phyloP scores from a whole-genome alignment of 306 rosid genomes.

The Vachellia pachyceras region DNA sequence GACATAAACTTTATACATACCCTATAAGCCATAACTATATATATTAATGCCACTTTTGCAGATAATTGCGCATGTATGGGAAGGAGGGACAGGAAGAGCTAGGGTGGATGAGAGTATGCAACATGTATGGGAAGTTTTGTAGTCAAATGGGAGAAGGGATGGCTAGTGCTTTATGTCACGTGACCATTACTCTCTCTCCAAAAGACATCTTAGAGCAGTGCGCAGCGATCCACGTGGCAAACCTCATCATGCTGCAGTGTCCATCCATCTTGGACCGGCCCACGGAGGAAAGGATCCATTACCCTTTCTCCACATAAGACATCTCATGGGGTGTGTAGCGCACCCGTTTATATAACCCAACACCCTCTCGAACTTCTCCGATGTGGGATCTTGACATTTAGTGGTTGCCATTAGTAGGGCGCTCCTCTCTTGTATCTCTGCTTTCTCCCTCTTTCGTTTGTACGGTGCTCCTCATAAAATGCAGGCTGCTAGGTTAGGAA shows the following conservation, averaged over 20 bases:
- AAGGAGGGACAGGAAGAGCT: conserved; percentile 81
- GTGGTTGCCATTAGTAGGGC: conserved; percentile 69
- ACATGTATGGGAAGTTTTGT: conserved; percentile 85
- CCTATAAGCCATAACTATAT: background rate
- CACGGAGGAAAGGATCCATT: no score
- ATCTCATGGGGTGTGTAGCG: no score
- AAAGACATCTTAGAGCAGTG: no score
- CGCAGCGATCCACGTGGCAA: no score
- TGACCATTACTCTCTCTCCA: no score
- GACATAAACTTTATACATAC: background rate
- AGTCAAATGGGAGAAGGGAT: conserved; percentile 86
- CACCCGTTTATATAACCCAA: no score
- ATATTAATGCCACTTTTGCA: conserved; percentile 32
- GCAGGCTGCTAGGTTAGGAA: conserved; percentile 48
- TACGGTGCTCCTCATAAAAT: conserved; percentile 59
- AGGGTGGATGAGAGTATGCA: conserved; percentile 80
- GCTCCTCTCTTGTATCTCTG: conserved; percentile 71
- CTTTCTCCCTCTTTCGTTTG: conserved; percentile 87
- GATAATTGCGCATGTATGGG: conserved; percentile 77
- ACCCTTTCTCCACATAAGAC: no score
- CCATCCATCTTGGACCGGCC: no score
- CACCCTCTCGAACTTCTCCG: no score
- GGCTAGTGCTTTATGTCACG: conserved; percentile 61
- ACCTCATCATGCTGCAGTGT: no score
- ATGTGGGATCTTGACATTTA: no score